A percentile compares a stretch with the other conserved stretches of the same genome.
phyloP scores from a whole-genome alignment of 306 rosid species.

The Cucurbita maxima region DNA sequence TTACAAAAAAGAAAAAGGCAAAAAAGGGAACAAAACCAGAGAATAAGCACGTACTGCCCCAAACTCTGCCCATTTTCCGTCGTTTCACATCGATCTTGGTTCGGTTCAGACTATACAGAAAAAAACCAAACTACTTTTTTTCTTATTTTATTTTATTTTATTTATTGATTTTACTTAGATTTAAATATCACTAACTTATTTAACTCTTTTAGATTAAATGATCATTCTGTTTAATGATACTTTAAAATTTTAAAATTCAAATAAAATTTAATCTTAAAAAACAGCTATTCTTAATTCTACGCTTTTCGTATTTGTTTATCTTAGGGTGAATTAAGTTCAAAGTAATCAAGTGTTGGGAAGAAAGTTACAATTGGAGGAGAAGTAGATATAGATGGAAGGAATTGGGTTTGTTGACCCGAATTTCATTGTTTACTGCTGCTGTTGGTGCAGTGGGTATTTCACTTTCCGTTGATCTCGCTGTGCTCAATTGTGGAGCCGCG shows the following conservation, averaged over 20 bases:
- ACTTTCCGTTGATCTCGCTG: slow-evolving; percentile 11
- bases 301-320: no score
- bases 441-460: not conserved
- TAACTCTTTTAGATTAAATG: no score
- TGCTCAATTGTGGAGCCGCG: not conserved
- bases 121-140: not conserved
- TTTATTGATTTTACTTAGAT: no score
- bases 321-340: not conserved
- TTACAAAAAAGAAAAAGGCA: not conserved
- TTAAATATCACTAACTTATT: no score
- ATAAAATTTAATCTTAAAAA: no score
- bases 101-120: not conserved
- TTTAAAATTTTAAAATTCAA: no score
- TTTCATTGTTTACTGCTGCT: not conserved
- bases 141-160: no score
- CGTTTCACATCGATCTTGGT: not conserved
- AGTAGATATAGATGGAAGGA: not conserved
- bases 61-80: not conserved
- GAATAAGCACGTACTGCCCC: not conserved
- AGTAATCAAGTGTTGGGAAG: not conserved
- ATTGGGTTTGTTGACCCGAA: not conserved
- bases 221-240: no score
- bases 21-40: slow-evolving; percentile 1
- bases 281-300: no score
- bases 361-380: not conserved